Evolutionary conservation across 83 land plant genomes (phyloP).

Genomic region (Diphasiastrum complanatum): DNA sequence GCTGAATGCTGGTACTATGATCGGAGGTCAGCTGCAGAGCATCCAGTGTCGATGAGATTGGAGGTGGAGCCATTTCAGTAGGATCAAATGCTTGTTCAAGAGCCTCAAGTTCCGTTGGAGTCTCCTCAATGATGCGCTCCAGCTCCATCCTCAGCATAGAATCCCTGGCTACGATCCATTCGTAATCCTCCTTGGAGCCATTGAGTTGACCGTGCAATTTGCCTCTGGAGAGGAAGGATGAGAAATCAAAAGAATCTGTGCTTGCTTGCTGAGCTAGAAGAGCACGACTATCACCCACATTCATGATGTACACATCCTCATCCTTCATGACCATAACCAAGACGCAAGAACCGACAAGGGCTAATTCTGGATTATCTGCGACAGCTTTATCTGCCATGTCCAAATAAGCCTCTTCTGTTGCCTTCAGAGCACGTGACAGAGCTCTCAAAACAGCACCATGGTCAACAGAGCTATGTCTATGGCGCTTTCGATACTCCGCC

Average conservation of each 20-base stretch:
- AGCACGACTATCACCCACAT: slow-evolving; percentile 94
- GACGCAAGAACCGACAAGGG: slow-evolving; percentile 94
- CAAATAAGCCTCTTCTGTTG: slow-evolving; percentile 77
- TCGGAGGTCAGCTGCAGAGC: slow-evolving; percentile 71
- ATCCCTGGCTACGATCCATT: slow-evolving; percentile 30
- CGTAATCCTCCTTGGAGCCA: slow-evolving; percentile 30
- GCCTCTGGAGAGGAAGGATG: slow-evolving; percentile 21
- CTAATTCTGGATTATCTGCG: slow-evolving; percentile 81
- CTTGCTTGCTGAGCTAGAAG: slow-evolving; percentile 67
- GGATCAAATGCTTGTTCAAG: slow-evolving; percentile 23
- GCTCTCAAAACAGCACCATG: slow-evolving; percentile 74
- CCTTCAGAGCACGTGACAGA: slow-evolving; percentile 56
- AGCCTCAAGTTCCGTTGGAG: slow-evolving; percentile 33
- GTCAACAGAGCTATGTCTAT: slow-evolving; percentile 26
- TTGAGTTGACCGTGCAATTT: slow-evolving; percentile 9
- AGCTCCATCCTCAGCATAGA: slow-evolving; percentile 26
- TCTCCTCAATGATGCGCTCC: slow-evolving; percentile 43
- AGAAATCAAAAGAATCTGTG: slow-evolving; percentile 33
- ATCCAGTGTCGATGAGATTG: slow-evolving; percentile 22
- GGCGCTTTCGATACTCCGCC: not conserved
- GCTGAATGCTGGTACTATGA: slow-evolving; percentile 69
- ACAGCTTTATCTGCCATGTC: slow-evolving; percentile 71
- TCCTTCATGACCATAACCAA: slow-evolving; percentile 99
- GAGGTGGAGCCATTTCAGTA: slow-evolving; percentile 32
- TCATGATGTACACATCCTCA: slow-evolving; percentile 94